Evolutionary conservation across 352 stramenopile species (phyloP).

Genomic region (Globisporangium nagaii): DNA sequence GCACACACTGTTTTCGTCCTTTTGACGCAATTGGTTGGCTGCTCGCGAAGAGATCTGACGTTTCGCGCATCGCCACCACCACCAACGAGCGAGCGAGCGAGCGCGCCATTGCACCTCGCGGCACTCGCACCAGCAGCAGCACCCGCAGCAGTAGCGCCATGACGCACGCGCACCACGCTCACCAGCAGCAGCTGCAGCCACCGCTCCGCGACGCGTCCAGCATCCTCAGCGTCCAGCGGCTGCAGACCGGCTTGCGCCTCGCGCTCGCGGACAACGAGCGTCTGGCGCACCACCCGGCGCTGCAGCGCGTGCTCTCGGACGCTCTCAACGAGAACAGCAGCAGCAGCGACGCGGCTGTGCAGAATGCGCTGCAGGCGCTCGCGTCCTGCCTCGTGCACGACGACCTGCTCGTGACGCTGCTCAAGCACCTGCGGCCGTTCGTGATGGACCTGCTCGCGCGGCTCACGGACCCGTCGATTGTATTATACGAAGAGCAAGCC

Average conservation of each 20-base stretch:
- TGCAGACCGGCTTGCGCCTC: constrained; percentile 17
- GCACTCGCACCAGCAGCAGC: neutral
- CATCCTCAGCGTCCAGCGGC: constrained; percentile 26
- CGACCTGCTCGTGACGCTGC: constrained; percentile 33
- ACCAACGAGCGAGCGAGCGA: neutral
- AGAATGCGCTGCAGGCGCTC: constrained; percentile 43
- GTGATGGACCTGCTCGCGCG: constrained; percentile 63
- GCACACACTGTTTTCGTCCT: too few species aligned
- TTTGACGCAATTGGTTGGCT: constrained; percentile 1
- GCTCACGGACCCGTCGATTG: constrained; percentile 42
- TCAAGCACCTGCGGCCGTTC: constrained; percentile 67
- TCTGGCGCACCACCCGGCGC: constrained; percentile 33
- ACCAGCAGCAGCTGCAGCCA: constrained; percentile 7
- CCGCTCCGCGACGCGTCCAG: constrained; percentile 6
- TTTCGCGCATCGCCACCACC: constrained; percentile 7
- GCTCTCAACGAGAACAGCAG: constrained; percentile 7
- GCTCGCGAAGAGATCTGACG: constrained; percentile 6
- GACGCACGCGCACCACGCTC: neutral
- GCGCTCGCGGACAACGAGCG: constrained; percentile 15
- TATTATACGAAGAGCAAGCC: constrained; percentile 32
- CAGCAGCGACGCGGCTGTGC: constrained; percentile 13
- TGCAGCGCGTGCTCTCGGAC: constrained; percentile 20
- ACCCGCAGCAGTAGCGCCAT: neutral
- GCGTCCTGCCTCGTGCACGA: constrained; percentile 47
- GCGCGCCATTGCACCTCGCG: neutral